Percentiles rank a stretch among this genome's conserved stretches.
phyloP scores from a whole-genome alignment of 2,329 filamentous ascomycete genomes.

The Didymella sp. region DNA sequence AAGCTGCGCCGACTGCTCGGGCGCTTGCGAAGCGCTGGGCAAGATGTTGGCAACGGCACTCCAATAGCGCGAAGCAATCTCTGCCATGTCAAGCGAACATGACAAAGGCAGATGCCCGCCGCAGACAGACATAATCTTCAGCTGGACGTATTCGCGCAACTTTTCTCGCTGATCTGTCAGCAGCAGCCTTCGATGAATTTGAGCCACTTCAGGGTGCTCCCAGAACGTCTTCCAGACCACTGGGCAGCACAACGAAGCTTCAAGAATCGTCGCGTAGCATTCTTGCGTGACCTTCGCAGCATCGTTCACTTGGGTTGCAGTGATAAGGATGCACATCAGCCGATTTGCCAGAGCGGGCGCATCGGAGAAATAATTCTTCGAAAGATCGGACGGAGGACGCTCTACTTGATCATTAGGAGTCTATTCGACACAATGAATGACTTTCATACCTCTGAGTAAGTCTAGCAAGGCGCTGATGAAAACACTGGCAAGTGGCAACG shows the following conservation, averaged over 20 bases:
- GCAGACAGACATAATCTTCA: conserved; percentile 46
- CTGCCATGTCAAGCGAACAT: conserved; percentile 37
- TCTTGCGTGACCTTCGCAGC: conserved; percentile 29
- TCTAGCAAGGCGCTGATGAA: conserved; percentile 40
- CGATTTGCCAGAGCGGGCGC: conserved; percentile 38
- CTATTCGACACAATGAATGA: conserved; percentile 10
- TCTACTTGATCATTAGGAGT: conserved; percentile 43
- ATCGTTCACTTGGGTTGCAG: conserved; percentile 27
- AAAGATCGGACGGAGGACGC: conserved; percentile 41
- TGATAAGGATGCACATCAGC: conserved; percentile 37
- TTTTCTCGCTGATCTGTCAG: conserved; percentile 32
- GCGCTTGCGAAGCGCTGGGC: conserved; percentile 32
- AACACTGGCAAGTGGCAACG: conserved; percentile 38
- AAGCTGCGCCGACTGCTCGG: conserved; percentile 41
- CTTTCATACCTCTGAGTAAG: conserved; percentile 43
- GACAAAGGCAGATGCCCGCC: conserved; percentile 45
- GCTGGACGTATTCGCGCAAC: conserved; percentile 38
- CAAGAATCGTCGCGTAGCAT: conserved; percentile 45
- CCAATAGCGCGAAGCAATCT: conserved; percentile 48
- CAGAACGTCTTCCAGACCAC: conserved; percentile 46
- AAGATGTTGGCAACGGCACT: conserved; percentile 40
- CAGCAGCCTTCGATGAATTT: conserved; percentile 44
- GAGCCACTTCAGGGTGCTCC: conserved; percentile 25
- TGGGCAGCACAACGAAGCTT: conserved; percentile 47
- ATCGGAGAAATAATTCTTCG: conserved; percentile 44